phyloP scores from a whole-genome alignment of 2,329 filamentous ascomycete species.

The Fusarium sp. region DNA sequence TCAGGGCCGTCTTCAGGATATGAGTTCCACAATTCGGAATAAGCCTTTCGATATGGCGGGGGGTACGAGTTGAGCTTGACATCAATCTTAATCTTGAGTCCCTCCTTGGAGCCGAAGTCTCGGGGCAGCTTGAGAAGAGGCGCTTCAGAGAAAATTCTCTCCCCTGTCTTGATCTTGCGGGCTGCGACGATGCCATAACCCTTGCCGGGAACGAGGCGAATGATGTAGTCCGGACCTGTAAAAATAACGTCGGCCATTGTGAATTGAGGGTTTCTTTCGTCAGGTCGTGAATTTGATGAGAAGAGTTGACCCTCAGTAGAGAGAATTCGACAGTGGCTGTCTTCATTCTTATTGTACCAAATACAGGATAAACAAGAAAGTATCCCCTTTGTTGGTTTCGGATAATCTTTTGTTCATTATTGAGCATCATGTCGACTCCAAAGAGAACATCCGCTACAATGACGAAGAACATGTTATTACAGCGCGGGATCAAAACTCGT shows the following conservation, averaged over 20 bases:
- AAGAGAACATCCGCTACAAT: neutral
- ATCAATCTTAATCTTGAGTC: too few species aligned
- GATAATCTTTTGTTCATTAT: neutral
- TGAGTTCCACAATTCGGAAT: conserved; percentile 4
- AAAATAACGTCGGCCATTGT: neutral
- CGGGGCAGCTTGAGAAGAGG: neutral
- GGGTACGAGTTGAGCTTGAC: neutral
- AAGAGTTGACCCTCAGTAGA: neutral
- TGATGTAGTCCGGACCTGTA: too few species aligned
- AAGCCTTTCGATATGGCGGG: neutral
- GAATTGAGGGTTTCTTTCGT: neutral
- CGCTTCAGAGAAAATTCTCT: conserved; percentile 10
- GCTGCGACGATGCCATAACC: conserved; percentile 23
- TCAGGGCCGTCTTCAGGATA: neutral
- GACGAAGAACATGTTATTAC: neutral
- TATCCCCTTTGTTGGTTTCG: neutral
- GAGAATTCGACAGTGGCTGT: neutral
- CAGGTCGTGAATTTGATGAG: neutral
- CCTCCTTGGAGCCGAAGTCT: too few species aligned
- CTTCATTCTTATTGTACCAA: neutral
- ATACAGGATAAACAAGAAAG: neutral
- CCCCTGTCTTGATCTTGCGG: conserved; percentile 1
- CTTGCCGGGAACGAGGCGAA: neutral
- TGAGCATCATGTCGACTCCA: neutral
- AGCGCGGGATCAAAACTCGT: neutral